Evolutionary conservation across 495 filamentous ascomycete genomes (phyloP).

Genomic region (Rostrohypoxylon terebratum): DNA sequence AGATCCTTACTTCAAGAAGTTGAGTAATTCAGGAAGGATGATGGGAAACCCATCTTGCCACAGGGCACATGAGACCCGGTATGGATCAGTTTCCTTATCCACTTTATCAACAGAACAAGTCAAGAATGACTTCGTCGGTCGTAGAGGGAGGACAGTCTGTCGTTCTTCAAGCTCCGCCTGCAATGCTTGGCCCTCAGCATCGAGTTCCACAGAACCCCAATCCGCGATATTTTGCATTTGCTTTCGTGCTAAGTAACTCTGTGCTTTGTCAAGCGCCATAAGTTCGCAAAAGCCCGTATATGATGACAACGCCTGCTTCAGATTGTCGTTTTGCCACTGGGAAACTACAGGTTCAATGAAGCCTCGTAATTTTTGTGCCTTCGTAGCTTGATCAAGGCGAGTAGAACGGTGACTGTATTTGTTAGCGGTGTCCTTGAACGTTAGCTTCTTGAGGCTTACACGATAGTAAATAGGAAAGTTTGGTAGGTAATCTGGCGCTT

Average conservation of each 20-base stretch:
- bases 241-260: constrained; percentile 78
- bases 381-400: constrained; percentile 73
- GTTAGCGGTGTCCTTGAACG: constrained; percentile 13
- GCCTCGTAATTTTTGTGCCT: constrained; percentile 71
- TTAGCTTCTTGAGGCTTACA: constrained; percentile 62
- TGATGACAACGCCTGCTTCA: constrained; percentile 75
- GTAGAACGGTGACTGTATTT: constrained; percentile 76
- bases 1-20: constrained; percentile 76
- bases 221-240: constrained; percentile 81
- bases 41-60: constrained; percentile 86
- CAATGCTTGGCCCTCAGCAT: constrained; percentile 80
- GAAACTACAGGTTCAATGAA: constrained; percentile 84
- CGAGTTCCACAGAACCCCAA: constrained; percentile 81
- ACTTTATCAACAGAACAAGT: constrained; percentile 91
- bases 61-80: constrained; percentile 75
- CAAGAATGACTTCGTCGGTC: constrained; percentile 88
- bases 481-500: constrained; percentile 73
- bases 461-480: constrained; percentile 90
- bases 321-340: constrained; percentile 79
- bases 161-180: constrained; percentile 80
- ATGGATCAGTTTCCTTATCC: constrained; percentile 73
- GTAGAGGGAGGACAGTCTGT: constrained; percentile 82
- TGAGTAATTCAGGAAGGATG: constrained; percentile 87
- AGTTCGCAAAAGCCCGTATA: constrained; percentile 84
- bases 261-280: constrained; percentile 80